These are phyloP conservation scores for Kodamaea alishanica DNA, from an alignment of 1,139 yeast species.

Conservation along the genomic window DNA sequence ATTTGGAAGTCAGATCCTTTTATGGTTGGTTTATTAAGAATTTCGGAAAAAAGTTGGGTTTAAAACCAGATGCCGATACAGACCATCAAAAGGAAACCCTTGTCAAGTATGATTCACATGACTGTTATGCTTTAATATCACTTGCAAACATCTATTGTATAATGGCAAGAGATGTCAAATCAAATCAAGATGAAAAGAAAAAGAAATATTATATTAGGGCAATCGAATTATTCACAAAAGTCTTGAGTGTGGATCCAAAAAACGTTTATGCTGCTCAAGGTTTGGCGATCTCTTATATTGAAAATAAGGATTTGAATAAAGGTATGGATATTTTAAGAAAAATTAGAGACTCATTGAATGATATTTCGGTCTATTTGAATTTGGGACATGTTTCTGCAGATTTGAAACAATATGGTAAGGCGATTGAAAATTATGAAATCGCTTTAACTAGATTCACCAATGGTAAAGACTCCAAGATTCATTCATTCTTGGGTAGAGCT, in stretches of 20 bases:
- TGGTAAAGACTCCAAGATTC: constrained; percentile 60
- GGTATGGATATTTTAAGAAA: constrained; percentile 88
- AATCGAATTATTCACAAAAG: constrained; percentile 85
- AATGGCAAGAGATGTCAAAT: constrained; percentile 74
- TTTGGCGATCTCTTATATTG: constrained; percentile 88
- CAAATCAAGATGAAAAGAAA: constrained; percentile 59
- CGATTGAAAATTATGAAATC: constrained; percentile 83
- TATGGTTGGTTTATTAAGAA: constrained; percentile 84
- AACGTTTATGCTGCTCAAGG: constrained; percentile 98
- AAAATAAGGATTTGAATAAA: constrained; percentile 68
- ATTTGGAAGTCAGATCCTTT: constrained; percentile 83
- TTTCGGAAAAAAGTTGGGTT: constrained; percentile 53
- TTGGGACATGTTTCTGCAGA: constrained; percentile 87
- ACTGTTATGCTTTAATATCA: constrained; percentile 82
- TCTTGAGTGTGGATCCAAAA: constrained; percentile 73
- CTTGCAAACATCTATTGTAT: constrained; percentile 83
- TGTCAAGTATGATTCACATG: constrained; percentile 80
- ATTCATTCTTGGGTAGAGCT: constrained; percentile 78
- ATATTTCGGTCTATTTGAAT: constrained; percentile 77
- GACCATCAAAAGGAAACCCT: constrained; percentile 82
- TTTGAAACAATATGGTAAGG: constrained; percentile 75
- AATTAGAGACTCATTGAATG: constrained; percentile 84
- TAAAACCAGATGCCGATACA: constrained; percentile 63
- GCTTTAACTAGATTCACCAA: constrained; percentile 67
- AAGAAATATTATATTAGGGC: constrained; percentile 83